Conservation (phyloP, 176 grass and related monocot species). For the Aegilops speltoides region DNA sequence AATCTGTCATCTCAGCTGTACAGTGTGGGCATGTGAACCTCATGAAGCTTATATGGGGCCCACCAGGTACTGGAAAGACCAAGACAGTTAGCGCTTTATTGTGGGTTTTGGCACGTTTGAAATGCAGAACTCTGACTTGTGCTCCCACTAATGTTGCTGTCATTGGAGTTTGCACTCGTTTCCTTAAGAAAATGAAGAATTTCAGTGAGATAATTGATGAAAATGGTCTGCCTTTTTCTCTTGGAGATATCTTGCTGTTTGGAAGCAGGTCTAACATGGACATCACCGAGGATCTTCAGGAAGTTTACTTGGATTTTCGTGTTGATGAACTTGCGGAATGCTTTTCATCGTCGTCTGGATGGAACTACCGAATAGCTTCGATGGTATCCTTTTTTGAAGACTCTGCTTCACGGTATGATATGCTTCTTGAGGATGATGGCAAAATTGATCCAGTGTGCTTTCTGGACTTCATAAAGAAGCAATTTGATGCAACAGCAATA, state of each 20-base stretch:
- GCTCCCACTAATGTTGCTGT: conserved; percentile 80
- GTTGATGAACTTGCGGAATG: conserved; percentile 51
- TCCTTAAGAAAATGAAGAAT: conserved; percentile 47
- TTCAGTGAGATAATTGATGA: not conserved
- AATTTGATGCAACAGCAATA: conserved; percentile 31
- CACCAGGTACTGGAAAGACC: conserved; percentile 82
- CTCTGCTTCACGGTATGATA: conserved; percentile 41
- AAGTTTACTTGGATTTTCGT: conserved; percentile 75
- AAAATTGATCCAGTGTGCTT: conserved; percentile 7
- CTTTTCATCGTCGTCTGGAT: conserved; percentile 50
- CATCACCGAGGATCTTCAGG: conserved; percentile 55
- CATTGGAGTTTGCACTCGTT: conserved; percentile 46
- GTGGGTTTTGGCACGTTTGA: conserved; percentile 49
- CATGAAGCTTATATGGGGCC: conserved; percentile 74
- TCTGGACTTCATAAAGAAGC: conserved; percentile 52
- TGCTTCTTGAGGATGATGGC: conserved; percentile 33
- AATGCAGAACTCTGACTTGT: conserved; percentile 69
- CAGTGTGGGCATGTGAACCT: conserved; percentile 35
- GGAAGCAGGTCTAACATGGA: conserved; percentile 60
- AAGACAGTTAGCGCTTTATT: conserved; percentile 55
- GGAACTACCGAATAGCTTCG: conserved; percentile 46
- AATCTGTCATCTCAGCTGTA: conserved; percentile 48
- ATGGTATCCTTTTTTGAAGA: conserved; percentile 58
- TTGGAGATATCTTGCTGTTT: conserved; percentile 65
- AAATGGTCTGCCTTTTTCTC: conserved; percentile 28